Base-by-base conservation (phyloP, 2,329 filamentous ascomycete genomes). In the Diaporthe vaccinii region DNA sequence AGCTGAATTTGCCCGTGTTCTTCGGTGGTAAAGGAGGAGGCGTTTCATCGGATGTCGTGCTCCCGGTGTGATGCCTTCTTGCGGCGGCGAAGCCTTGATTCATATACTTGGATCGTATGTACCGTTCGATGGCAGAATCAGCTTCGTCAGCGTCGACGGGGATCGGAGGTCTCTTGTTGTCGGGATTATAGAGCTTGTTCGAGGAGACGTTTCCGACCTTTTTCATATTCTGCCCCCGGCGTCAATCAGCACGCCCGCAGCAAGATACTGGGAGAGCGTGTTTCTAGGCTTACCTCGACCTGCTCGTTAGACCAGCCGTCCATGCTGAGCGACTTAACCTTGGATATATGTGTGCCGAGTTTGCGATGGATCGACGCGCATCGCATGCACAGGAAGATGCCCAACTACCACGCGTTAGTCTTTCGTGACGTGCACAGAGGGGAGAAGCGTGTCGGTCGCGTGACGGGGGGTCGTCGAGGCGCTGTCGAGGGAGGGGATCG, bases 311-410 rank as follows among this genome's bases (percentile, higher is more conserved):
- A 92, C 97, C 97, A 99, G 79, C 93, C 97, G 85, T 99, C 97
- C 96, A 99, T 98, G 84, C 94, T 98, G 86, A 99, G 85, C 51
- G 96, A 98, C 85, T 99, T 99, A 87, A 99, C 95, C 84, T 99
- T 99, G 79, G 96, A 98, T 78, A 99, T 95, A 84, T 99, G 97
- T 55, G 97, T 98, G 77, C 97, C 97, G 81, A 99, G 89, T 86
- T 98, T 98, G 82, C 97, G 94, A 87, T 99, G 97, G 81, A 98
- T 91, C 73, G 95, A 91, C 72, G 96, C 97, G 88, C 97, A 99
- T 83, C 97, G 95, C 94, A 99, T 97, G 86, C 97, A 99, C 69
- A 99, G 89, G 83, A 99, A 99, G 78, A 98, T 92, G 76, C 97
- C 97, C 85, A 99, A 87, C 94, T 98, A 72, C 25, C 49, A 39